phyloP scores from a whole-genome alignment of 1,284 basidiomycete genomes.

The Melampsora americana region DNA sequence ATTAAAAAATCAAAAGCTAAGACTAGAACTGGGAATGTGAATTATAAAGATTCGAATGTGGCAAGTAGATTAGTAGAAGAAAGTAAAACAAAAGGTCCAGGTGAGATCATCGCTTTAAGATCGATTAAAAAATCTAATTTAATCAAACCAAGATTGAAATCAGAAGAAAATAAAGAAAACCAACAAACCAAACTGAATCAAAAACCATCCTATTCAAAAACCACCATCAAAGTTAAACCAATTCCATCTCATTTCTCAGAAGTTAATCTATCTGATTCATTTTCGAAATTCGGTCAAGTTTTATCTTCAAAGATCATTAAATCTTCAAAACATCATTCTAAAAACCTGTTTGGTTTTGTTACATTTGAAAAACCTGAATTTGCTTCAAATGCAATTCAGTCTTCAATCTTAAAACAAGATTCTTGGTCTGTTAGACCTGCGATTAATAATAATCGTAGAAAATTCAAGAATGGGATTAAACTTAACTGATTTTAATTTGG shows the following conservation, averaged over 20 bases:
- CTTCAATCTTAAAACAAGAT: too few relatives aligned
- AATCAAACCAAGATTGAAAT: too few relatives aligned
- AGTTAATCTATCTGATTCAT: background rate
- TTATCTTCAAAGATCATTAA: constrained; percentile 8
- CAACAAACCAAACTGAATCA: too few relatives aligned
- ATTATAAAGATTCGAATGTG: constrained; percentile 9
- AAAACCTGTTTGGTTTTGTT: constrained; percentile 55
- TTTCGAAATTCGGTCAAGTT: constrained; percentile 11
- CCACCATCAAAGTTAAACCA: too few relatives aligned
- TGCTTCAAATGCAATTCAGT: constrained; percentile 58
- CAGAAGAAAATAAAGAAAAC: too few relatives aligned
- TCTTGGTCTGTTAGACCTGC: too few relatives aligned
- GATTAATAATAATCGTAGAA: too few relatives aligned
- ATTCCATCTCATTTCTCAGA: too few relatives aligned
- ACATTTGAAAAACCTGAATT: constrained; percentile 66
- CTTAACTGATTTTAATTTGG: too few relatives aligned
- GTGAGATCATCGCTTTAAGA: constrained; percentile 11
- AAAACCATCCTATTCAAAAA: too few relatives aligned
- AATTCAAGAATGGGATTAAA: too few relatives aligned
- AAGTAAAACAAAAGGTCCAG: background rate
- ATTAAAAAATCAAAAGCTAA: background rate
- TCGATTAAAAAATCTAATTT: background rate
- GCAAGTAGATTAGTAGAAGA: constrained; percentile 6
- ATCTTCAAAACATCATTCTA: constrained; percentile 28
- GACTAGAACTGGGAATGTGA: constrained; percentile 16